A percentile compares a stretch with the other conserved stretches of the same genome.
Evolutionary conservation across 2,329 filamentous ascomycete genomes (phyloP).

Genomic region (Mariannaea sp.): DNA sequence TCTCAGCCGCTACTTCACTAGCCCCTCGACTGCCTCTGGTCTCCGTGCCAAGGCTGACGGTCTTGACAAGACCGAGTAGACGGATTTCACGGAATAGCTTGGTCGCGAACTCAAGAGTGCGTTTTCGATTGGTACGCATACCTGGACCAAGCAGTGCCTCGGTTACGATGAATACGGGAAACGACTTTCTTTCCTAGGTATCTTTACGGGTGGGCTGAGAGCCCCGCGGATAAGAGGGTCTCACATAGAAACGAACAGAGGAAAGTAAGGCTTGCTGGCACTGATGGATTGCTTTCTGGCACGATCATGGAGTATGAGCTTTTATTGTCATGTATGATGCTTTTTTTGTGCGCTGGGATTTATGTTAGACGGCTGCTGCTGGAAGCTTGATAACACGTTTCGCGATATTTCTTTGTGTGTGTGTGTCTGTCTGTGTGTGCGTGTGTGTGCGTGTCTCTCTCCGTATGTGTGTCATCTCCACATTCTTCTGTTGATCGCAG

Average conservation of each 20-base stretch:
- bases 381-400: conserved; percentile 38
- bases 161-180: conserved; percentile 25
- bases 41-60: conserved; percentile 87
- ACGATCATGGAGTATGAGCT: conserved; percentile 28
- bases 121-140: conserved; percentile 19
- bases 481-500: conserved; percentile 14
- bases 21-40: conserved; percentile 76
- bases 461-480: no score
- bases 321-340: conserved; percentile 31
- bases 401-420: conserved; percentile 21
- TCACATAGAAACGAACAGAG: conserved; percentile 19
- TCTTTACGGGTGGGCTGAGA: conserved; percentile 15
- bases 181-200: conserved; percentile 17
- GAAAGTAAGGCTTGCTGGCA: conserved; percentile 24
- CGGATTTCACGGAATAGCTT: conserved; percentile 23
- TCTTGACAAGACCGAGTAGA: conserved; percentile 71
- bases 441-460: no score
- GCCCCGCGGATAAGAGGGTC: conserved; percentile 17
- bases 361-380: conserved; percentile 33
- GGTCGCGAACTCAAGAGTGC: conserved; percentile 32
- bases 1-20: conserved; percentile 87
- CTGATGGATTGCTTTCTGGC: conserved; percentile 18
- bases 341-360: conserved; percentile 30
- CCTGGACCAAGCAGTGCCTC: conserved; percentile 32
- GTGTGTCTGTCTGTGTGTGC: no score